Evolutionary conservation across 345 rosid species (phyloP).

Genomic region (Reutealis trisperma): DNA sequence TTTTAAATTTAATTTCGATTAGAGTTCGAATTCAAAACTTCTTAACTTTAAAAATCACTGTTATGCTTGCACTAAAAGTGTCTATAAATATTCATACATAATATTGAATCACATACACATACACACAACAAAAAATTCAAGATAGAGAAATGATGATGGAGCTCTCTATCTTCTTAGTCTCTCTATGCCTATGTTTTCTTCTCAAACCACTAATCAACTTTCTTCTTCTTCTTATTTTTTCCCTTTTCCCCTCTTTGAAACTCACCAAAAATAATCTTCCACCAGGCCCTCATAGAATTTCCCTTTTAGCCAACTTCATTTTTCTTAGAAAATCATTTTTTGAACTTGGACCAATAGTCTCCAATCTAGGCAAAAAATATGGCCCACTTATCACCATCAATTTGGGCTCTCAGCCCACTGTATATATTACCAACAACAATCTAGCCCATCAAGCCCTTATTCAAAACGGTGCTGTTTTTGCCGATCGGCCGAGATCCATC

Average conservation of each 20-base stretch:
- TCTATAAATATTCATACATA: too few relatives aligned
- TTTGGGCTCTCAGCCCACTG: conserved; percentile 11
- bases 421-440: conserved; percentile 8
- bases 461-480: conserved; percentile 15
- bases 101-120: background rate
- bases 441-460: conserved; percentile 22
- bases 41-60: too few relatives aligned
- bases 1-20: too few relatives aligned
- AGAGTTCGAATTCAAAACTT: too few relatives aligned
- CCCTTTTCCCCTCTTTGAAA: background rate
- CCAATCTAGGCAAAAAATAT: background rate
- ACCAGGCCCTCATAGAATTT: background rate
- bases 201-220: background rate
- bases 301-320: background rate
- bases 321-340: conserved; percentile 6
- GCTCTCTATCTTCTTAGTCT: background rate
- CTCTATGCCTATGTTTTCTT: background rate
- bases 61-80: too few relatives aligned
- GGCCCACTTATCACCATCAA: conserved; percentile 15
- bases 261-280: conserved; percentile 6
- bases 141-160: background rate
- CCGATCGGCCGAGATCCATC: conserved; percentile 10
- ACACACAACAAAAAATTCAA: too few relatives aligned
- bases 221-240: background rate
- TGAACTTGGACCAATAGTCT: conserved; percentile 6